Conservation (phyloP, 2,329 filamentous ascomycete genomes). For the Colletotrichum abscissum region DNA sequence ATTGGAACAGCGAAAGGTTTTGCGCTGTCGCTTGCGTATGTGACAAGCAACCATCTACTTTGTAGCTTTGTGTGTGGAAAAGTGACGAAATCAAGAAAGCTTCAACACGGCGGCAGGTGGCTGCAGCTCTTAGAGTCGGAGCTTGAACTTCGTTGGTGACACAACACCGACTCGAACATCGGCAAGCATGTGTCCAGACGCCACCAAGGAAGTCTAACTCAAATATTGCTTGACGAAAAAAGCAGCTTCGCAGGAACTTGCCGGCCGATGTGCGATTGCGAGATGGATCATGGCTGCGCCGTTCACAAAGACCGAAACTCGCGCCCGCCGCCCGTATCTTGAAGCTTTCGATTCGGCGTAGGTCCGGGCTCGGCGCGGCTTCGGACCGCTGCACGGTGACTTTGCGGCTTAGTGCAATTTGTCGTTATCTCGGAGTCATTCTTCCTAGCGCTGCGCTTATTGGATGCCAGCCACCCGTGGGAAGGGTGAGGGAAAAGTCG, state of each 20-base stretch:
- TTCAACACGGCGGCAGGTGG: background rate
- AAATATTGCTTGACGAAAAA: background rate
- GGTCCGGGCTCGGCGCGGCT: conserved; percentile 22
- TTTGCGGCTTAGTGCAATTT: conserved; percentile 21
- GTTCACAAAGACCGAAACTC: conserved; percentile 11
- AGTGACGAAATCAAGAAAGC: conserved; percentile 3
- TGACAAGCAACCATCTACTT: background rate
- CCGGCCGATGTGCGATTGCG: background rate
- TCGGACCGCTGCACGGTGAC: conserved; percentile 27
- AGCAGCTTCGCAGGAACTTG: background rate
- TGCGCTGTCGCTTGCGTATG: background rate
- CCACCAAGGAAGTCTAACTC: background rate
- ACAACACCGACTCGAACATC: background rate
- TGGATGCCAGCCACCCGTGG: conserved; percentile 21
- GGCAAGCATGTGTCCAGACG: background rate
- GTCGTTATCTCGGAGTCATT: conserved; percentile 26
- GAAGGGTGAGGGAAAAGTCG: conserved; percentile 7
- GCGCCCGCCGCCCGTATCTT: conserved; percentile 11
- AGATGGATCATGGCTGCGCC: background rate
- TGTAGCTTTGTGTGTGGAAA: background rate
- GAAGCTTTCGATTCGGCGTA: conserved; percentile 3
- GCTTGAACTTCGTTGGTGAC: conserved; percentile 5
- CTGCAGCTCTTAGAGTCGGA: background rate
- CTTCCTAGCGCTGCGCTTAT: conserved; percentile 10
- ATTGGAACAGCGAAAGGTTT: background rate